Percentiles rank a stretch among this genome's conserved stretches.
These are phyloP conservation scores for Ziziphus jujuba DNA, from an alignment of 306 rosid genomes.

Conservation along the genomic window DNA sequence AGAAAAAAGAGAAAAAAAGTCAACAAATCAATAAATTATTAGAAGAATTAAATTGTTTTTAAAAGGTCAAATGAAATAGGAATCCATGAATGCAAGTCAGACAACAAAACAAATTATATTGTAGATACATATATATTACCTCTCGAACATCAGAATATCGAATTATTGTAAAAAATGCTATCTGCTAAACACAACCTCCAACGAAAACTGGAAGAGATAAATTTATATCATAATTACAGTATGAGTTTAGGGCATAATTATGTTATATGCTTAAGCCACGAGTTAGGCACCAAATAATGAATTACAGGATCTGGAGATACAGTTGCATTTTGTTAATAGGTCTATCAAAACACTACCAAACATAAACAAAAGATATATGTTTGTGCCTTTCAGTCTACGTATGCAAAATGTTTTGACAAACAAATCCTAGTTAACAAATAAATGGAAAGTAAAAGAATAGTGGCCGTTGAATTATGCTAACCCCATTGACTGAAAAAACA, in stretches of 20 bases:
- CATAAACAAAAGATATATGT: too few species aligned
- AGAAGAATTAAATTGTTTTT: constrained; percentile 5
- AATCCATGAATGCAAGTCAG: constrained; percentile 12
- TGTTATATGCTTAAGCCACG: too few species aligned
- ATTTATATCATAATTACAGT: too few species aligned
- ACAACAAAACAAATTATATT: constrained; percentile 17
- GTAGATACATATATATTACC: background rate
- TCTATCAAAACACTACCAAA: too few species aligned
- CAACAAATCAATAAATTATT: constrained; percentile 6
- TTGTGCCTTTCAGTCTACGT: too few species aligned
- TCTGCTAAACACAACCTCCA: background rate
- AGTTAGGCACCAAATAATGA: too few species aligned
- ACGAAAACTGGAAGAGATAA: background rate
- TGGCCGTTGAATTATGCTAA: background rate
- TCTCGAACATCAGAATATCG: background rate
- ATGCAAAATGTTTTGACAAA: too few species aligned
- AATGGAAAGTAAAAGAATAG: background rate
- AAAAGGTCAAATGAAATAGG: background rate
- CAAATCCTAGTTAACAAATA: too few species aligned
- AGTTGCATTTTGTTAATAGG: too few species aligned
- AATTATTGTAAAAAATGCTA: background rate
- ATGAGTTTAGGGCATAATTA: too few species aligned
- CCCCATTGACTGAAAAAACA: background rate
- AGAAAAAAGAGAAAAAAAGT: constrained; percentile 18
- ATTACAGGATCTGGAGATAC: too few species aligned